Conservation (phyloP, 2,329 filamentous ascomycete species). For the Xylaria sp. region DNA sequence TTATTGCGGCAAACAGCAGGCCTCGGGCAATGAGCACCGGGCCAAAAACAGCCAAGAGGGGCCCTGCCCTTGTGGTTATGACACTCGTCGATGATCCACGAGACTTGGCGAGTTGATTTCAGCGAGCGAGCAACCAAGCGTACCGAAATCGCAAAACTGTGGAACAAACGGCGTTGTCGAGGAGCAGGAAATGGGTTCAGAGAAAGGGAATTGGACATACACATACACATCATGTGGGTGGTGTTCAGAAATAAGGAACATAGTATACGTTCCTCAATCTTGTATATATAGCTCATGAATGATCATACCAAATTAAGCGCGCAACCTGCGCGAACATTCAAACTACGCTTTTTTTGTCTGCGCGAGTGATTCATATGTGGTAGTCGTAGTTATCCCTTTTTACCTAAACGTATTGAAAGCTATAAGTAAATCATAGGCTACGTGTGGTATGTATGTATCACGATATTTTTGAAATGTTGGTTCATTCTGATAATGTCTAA, state of each 20-base stretch:
- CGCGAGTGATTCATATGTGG: not conserved
- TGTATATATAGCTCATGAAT: constrained; percentile 23
- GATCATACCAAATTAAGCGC: constrained; percentile 23
- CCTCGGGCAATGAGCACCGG: constrained; percentile 5
- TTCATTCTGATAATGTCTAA: too few relatives aligned
- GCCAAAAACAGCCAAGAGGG: not conserved
- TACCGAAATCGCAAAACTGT: constrained; percentile 10
- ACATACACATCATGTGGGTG: constrained; percentile 14
- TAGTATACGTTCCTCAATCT: not conserved
- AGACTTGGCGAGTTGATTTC: constrained; percentile 26
- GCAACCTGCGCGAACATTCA: constrained; percentile 12
- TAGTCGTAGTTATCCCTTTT: not conserved
- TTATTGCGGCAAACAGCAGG: constrained; percentile 1
- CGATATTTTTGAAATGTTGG: too few relatives aligned
- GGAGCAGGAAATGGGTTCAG: constrained; percentile 10
- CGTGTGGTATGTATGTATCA: too few relatives aligned
- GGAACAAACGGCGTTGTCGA: constrained; percentile 27
- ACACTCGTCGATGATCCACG: constrained; percentile 15
- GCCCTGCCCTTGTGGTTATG: not conserved
- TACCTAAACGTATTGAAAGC: not conserved
- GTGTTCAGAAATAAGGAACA: constrained; percentile 15
- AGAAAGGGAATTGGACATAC: constrained; percentile 7
- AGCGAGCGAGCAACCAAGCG: constrained; percentile 24
- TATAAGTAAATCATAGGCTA: not conserved
- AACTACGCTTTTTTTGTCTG: constrained; percentile 2